Evolutionary conservation across 139 green algal genomes (phyloP).

Genomic region (Auxenochlorella pyrenoidosa): DNA sequence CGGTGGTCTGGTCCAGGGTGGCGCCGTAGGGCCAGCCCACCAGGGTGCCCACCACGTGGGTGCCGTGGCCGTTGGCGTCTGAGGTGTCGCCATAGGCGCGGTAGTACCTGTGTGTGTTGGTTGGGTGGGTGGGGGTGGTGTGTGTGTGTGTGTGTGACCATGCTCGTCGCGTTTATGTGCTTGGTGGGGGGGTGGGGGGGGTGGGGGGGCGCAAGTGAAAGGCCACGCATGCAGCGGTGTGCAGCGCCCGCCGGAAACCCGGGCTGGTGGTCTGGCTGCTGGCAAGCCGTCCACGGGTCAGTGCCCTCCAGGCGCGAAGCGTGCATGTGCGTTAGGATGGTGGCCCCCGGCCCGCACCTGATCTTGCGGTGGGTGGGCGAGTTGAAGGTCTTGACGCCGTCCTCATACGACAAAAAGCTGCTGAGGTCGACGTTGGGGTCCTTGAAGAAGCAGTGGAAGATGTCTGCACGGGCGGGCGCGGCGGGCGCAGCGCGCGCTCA

Average conservation of each 20-base stretch:
- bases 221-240: too few species aligned
- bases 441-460: conserved; percentile 82
- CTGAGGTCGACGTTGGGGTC: conserved; percentile 54
- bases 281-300: too few species aligned
- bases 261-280: too few species aligned
- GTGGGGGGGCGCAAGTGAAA: too few species aligned
- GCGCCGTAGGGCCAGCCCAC: conserved; percentile 52
- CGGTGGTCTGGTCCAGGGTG: conserved; percentile 70
- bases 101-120: conserved; percentile 64
- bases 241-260: too few species aligned
- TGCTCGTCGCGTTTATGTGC: too few species aligned
- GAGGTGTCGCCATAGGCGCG: conserved; percentile 64
- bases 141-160: too few species aligned
- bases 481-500: too few species aligned
- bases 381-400: conserved; percentile 51
- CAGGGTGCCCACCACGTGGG: conserved; percentile 85
- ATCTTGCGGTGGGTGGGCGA: conserved; percentile 85
- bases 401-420: background rate
- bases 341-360: conserved; percentile 10
- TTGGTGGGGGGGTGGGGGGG: too few species aligned
- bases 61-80: conserved; percentile 90
- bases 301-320: too few species aligned
- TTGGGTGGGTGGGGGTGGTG: too few species aligned
- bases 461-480: conserved; percentile 20
- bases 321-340: too few species aligned